These are phyloP conservation scores for Phycomyces blakesleeanus DNA, from an alignment of 192 early-diverging fungal genomes.

Conservation along the genomic window DNA sequence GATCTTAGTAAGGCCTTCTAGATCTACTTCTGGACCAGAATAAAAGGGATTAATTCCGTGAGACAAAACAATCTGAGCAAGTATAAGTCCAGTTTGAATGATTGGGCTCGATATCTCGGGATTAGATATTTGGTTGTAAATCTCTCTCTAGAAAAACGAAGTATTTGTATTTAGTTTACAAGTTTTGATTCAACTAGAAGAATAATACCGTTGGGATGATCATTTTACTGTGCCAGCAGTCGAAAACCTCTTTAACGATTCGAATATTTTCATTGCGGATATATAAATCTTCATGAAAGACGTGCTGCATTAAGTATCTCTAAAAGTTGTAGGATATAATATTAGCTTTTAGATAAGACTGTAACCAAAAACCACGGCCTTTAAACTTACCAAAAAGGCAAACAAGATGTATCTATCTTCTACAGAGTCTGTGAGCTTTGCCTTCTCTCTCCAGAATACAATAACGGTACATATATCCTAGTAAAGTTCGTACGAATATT, in stretches of 20 bases:
- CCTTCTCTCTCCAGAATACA: slow-evolving; percentile 56
- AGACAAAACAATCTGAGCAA: slow-evolving; percentile 51
- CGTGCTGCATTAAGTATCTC: slow-evolving; percentile 45
- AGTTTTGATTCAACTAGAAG: too few species aligned
- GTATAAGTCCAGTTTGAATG: slow-evolving; percentile 56
- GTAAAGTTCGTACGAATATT: neutral
- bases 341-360: neutral
- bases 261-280: slow-evolving; percentile 54
- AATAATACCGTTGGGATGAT: slow-evolving; percentile 60
- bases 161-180: neutral
- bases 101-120: slow-evolving; percentile 37
- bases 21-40: slow-evolving; percentile 35
- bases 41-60: slow-evolving; percentile 49
- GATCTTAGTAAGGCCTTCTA: slow-evolving; percentile 32
- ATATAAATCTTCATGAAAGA: slow-evolving; percentile 30
- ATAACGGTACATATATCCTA: slow-evolving; percentile 65
- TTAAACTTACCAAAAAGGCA: slow-evolving; percentile 41
- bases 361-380: neutral
- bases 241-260: slow-evolving; percentile 57
- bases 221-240: slow-evolving; percentile 57
- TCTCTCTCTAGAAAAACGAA: slow-evolving; percentile 42
- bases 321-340: slow-evolving; percentile 12
- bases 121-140: slow-evolving; percentile 41
- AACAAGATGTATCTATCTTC: slow-evolving; percentile 41
- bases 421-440: slow-evolving; percentile 25